Base-by-base conservation (phyloP, 169 alveolate species). In the Eimeria sp. region DNA sequence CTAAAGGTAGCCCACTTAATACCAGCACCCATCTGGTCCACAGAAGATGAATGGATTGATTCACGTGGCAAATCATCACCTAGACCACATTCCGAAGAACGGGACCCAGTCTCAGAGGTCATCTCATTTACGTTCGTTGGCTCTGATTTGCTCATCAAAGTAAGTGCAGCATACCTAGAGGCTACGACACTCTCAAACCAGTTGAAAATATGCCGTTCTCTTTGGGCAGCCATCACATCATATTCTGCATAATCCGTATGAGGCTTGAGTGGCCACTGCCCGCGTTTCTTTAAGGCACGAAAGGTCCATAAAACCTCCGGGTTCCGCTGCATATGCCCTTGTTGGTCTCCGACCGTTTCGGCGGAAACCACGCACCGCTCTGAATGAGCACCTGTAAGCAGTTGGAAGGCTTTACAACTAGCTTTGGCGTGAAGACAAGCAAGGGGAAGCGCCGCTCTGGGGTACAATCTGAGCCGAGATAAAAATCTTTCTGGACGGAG, bases 111-210 rank as follows among this genome's bases (percentile, higher is more conserved):
- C 45, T 63, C 94, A 13, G 82, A 65, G 0, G 25, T 43, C n/a
- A 51, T 25, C 30, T 43, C 83, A 65, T 27, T 25, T 9, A 40
- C 47, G 22, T 43, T 61, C 25, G 61, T n/a, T 65, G 61, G 84
- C 7, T 58, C 83, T 22, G 70, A 11, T 45, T 63, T 25, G 40
- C 94, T 61, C 54, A 65, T 4, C 3, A 49, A 83, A 11, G 67
- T n/a, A 47, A 87, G 14, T 16, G 63, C 94, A 65, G 94, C 83
- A 47, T 63, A 65, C 65, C 94, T 61, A 25, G 65, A n/a, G 27
- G 67, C 63, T 25, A 87, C 84, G 11, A 65, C 51, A 47, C 70
- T 67, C 65, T 87, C 94, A 45, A 43, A 87, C 94, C 94, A 87
- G 47, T 43, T n/a, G 47, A 63, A 87, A 25, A 87, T 87, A 87